Percentiles rank a stretch among this genome's conserved stretches.
These are phyloP conservation scores for Kernera saxatilis DNA, from an alignment of 345 rosid species.

Conservation along the genomic window DNA sequence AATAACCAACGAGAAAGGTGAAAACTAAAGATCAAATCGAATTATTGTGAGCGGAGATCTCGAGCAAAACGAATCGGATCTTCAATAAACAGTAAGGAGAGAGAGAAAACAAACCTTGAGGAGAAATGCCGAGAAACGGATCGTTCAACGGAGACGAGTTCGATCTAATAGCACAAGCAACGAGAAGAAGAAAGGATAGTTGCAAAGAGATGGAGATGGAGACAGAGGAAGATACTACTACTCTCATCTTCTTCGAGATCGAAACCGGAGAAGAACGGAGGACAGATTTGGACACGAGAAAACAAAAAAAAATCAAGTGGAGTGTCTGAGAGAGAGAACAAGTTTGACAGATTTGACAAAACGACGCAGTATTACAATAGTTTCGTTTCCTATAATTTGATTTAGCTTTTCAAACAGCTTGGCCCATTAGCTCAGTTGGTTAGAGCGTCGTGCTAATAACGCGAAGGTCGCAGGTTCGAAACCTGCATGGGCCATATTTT, in stretches of 20 bases:
- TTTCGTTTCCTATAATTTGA: rapidly evolving
- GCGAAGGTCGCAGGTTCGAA: slow-evolving; percentile 64
- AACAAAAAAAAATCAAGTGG: not conserved
- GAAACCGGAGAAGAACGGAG: slow-evolving; percentile 22
- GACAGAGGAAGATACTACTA: slow-evolving; percentile 15
- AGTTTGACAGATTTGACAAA: not conserved
- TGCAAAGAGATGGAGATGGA: slow-evolving; percentile 19
- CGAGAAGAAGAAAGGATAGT: slow-evolving; percentile 15
- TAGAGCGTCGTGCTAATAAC: slow-evolving; percentile 96
- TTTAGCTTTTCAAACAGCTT: rapidly evolving
- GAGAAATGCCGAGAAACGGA: slow-evolving; percentile 76
- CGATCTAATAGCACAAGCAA: slow-evolving; percentile 40
- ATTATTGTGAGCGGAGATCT: not conserved
- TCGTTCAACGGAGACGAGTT: slow-evolving; percentile 37
- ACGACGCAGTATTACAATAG: not conserved
- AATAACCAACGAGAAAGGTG: not conserved
- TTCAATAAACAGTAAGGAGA: not conserved
- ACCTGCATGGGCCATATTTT: slow-evolving; percentile 14
- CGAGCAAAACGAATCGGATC: not conserved
- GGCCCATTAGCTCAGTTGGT: slow-evolving; percentile 48
- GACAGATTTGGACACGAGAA: slow-evolving; percentile 14
- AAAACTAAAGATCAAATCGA: not conserved
- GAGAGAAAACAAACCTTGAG: slow-evolving; percentile 53
- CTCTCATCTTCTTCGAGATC: slow-evolving; percentile 46
- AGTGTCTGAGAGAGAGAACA: slow-evolving; percentile 2